phyloP scores from a whole-genome alignment of 2,329 filamentous ascomycete species.

The Septoria petroselini region DNA sequence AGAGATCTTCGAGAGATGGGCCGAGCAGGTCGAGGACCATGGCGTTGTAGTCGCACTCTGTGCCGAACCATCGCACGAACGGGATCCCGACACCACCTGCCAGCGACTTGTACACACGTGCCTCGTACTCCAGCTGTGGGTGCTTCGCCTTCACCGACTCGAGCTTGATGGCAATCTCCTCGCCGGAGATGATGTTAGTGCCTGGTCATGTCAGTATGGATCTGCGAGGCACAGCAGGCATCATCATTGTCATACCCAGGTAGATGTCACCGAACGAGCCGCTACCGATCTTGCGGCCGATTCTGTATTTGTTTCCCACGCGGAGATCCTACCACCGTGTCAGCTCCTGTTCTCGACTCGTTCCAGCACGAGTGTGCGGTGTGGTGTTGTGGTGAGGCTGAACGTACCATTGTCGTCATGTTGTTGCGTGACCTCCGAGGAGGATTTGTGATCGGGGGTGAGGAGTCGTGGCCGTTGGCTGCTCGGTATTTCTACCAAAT shows the following conservation, averaged over 20 bases:
- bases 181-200: conserved; percentile 98
- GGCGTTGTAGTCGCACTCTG: conserved; percentile 99
- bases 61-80: conserved; percentile 99
- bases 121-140: conserved; percentile 97
- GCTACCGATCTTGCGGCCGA: conserved; percentile 97
- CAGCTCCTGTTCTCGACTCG: conserved; percentile 33
- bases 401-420: conserved; percentile 64
- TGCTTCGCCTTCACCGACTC: conserved; percentile 99
- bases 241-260: conserved; percentile 57
- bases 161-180: conserved; percentile 99
- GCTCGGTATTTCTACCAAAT: conserved; percentile 33
- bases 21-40: conserved; percentile 98
- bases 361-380: conserved; percentile 29
- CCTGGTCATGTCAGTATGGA: conserved; percentile 49
- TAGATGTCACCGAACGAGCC: conserved; percentile 98
- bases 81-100: conserved; percentile 97
- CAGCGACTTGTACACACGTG: conserved; percentile 83
- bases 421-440: conserved; percentile 35
- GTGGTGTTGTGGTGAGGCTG: conserved; percentile 30
- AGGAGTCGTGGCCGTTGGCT: conserved; percentile 16
- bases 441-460: conserved; percentile 21
- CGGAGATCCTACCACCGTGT: conserved; percentile 73
- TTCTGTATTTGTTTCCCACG: conserved; percentile 99
- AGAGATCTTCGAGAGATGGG: conserved; percentile 92
- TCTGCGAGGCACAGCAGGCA: not conserved